phyloP scores from a whole-genome alignment of 2,329 filamentous ascomycete species.

The Tolypocladium inflatum region DNA sequence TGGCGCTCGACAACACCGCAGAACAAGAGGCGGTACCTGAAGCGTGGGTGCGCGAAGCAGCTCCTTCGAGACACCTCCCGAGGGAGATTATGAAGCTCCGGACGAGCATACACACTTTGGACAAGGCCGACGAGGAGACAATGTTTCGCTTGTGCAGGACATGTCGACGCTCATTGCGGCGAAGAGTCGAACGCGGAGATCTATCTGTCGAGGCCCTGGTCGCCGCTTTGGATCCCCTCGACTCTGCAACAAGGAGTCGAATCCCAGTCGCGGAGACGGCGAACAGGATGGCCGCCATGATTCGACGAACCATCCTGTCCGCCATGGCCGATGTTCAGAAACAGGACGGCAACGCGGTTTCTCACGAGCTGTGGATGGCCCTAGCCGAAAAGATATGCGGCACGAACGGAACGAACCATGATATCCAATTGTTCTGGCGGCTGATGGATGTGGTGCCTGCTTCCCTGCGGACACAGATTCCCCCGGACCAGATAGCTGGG shows the following conservation, averaged over 20 bases:
- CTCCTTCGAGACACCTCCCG: not conserved
- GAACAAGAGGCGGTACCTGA: not conserved
- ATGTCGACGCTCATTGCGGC: slow-evolving; percentile 7
- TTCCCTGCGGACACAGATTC: slow-evolving; percentile 5
- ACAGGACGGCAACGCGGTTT: not conserved
- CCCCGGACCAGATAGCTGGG: slow-evolving; percentile 3
- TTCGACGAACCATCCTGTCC: slow-evolving; percentile 10
- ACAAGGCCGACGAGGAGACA: not conserved
- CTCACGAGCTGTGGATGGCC: slow-evolving; percentile 9
- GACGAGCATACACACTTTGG: slow-evolving; percentile 3
- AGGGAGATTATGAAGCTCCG: slow-evolving; percentile 8
- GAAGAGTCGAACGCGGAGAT: slow-evolving; percentile 5
- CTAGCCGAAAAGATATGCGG: slow-evolving; percentile 6
- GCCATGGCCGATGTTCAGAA: slow-evolving; percentile 7
- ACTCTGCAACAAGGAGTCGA: slow-evolving; percentile 5
- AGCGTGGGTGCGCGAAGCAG: not conserved
- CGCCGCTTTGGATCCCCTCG: slow-evolving; percentile 10
- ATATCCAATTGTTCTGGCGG: slow-evolving; percentile 9
- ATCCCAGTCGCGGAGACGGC: slow-evolving; percentile 6
- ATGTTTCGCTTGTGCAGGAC: slow-evolving; percentile 3
- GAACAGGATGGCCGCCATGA: slow-evolving; percentile 7
- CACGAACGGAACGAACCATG: slow-evolving; percentile 4
- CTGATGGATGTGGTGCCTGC: slow-evolving; percentile 10
- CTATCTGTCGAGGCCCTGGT: slow-evolving; percentile 6
- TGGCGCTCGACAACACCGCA: not conserved